Base-by-base conservation (phyloP, 129 eudicot genomes). In the Oenanthe sinensis region DNA sequence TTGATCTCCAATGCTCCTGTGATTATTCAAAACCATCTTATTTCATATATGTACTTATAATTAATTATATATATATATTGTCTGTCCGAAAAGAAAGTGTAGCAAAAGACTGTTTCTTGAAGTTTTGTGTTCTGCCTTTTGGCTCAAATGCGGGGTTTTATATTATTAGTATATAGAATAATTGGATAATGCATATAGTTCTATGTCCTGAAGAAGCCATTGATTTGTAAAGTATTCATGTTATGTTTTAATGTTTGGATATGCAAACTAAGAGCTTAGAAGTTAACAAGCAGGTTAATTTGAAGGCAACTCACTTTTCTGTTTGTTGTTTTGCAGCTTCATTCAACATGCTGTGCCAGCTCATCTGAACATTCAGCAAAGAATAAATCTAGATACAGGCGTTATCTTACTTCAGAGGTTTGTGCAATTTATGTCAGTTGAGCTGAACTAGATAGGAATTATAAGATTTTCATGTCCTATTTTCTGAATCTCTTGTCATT, bases 1-100 rank as follows among this genome's bases (percentile, higher is more conserved):
- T 90, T 95, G 92, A 84, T 91, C 84, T 87, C 98, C 20, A 86
- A 86, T 77, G 87, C 90, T 76, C 92, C 87, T 86, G 96, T 95
- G 97, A 95, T 90, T 95, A 77, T 82, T 82, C 81, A 28, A 79
- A 76, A 80, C 85, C 79, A 43, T 46, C 58, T 79, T 26, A 15
- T 22, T 81, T 42, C 1, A n/a, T 77, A 58, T 68, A 24, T 83
- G 3, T 24, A 1, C 24, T 16, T 68, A 33, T 70, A 39, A 19
- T 68, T 26, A 1, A 37, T 1, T 54, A 17, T 39, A 20, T 33
- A 15, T 13, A 60, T 68, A n/a, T 65, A 20, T 1, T 65, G 60
- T 47, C 22, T 78, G 42, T 2, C 13, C 11, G 6, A 74, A 5
- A 6, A 46, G n/a, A 4, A 5, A 46, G 17, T 1, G 33, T 5